These are phyloP conservation scores for Earliella scabrosa DNA, from an alignment of 1,284 basidiomycete genomes.

Conservation along the genomic window DNA sequence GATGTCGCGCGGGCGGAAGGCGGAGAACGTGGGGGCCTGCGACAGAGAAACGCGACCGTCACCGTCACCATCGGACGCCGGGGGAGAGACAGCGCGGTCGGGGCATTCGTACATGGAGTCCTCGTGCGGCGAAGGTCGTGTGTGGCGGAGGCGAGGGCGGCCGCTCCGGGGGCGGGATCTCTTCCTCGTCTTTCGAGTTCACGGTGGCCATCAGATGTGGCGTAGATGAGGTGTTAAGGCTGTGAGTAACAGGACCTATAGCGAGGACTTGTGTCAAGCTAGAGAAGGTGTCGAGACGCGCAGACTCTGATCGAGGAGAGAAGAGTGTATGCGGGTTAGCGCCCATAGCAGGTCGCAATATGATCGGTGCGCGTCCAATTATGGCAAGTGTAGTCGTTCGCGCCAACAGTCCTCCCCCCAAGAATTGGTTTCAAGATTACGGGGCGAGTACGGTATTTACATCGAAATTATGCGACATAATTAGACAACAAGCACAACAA, in stretches of 20 bases:
- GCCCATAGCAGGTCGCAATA: too few relatives aligned
- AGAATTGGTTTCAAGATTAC: too few relatives aligned
- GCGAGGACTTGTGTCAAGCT: too few relatives aligned
- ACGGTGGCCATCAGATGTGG: conserved; percentile 8
- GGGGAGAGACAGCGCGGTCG: conserved; percentile 8
- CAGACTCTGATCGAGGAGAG: too few relatives aligned
- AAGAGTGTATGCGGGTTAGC: too few relatives aligned
- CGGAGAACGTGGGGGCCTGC: conserved; percentile 76
- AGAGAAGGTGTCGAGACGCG: neutral
- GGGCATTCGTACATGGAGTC: conserved; percentile 65
- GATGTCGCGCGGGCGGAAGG: conserved; percentile 76
- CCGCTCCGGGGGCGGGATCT: conserved; percentile 63
- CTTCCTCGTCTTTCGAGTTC: conserved; percentile 48
- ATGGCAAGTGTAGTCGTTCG: conserved; percentile 17
- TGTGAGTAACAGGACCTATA: too few relatives aligned
- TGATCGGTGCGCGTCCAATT: conserved; percentile 15
- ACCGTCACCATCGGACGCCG: conserved; percentile 14
- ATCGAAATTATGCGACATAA: too few relatives aligned
- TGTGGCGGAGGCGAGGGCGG: conserved; percentile 76
- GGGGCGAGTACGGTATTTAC: too few relatives aligned
- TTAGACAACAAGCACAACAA: too few relatives aligned
- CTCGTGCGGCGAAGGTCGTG: conserved; percentile 68
- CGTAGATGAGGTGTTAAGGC: conserved; percentile 15
- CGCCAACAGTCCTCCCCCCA: neutral
- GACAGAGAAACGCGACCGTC: conserved; percentile 24